Evolutionary conservation across 768 basidiomycete genomes (phyloP), one percentile per base, ranked within the genome.

Genomic region (Sporobolomyces phaffii): DNA sequence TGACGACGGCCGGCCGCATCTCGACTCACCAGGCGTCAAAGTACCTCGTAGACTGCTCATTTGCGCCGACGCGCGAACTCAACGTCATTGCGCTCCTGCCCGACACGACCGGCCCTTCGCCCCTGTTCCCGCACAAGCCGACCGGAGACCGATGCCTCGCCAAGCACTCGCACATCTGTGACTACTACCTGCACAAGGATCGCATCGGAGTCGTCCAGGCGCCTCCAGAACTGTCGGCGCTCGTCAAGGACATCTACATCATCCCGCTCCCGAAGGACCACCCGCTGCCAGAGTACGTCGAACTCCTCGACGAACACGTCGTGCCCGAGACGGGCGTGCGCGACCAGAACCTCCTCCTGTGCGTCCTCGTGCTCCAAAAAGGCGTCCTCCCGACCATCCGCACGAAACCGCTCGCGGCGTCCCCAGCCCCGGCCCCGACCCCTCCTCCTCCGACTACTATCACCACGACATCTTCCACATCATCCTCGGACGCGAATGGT

Each of bases 191-290:
- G 31, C 40, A 63, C 33, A 68, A 58, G 28, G 67, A 72, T 34
- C 68, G 75, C 3, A 50, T 65, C 31, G 75, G 75, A n/a, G 75
- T 75, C 24, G 51, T 73, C 14, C 49, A 47, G 28, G 52, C 66
- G 52, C 44, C 65, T 10, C 44, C 57, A 26, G 68, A 66, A 52
- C 18, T 72, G 22, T 78, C 83, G 73, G 81, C 84, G 62, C 87
- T 88, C 44, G 91, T 90, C 38, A 87, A 88, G 62, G 91, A 94
- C 75, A 78, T 93, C 40, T 94, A 94, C 73, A 83, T 93, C 71
- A 82, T 93, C 22, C 91, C 91, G 2, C 78, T 94, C 20, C 79
- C 82, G 26, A 81, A 87, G 28, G 81, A 78, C 33, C 82, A 86
- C 54, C 81, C 85, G 0, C 78, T 92, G 2, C 91, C 91, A 1